These are phyloP conservation scores for Posidonia australis DNA, from an alignment of 106 monocot species.

Conservation along the genomic window DNA sequence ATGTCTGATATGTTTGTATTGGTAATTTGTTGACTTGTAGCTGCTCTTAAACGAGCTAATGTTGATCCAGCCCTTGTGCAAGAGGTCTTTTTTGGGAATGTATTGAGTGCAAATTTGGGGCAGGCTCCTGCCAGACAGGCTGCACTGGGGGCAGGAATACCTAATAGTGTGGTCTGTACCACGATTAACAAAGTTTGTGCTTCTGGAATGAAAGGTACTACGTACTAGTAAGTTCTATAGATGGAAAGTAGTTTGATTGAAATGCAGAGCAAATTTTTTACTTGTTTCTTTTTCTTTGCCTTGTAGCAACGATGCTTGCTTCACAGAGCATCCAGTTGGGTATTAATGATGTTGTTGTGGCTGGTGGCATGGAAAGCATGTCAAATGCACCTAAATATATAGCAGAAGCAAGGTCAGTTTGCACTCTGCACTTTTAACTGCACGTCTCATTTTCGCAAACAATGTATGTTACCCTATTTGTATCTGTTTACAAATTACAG, in stretches of 20 bases:
- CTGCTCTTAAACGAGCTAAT: constrained; percentile 73
- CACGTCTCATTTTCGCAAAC: not conserved
- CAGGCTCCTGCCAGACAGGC: constrained; percentile 98
- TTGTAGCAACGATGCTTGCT: constrained; percentile 78
- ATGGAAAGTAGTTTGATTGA: not conserved
- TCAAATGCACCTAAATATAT: constrained; percentile 99
- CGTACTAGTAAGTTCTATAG: not conserved
- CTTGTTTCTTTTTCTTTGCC: constrained; percentile 5
- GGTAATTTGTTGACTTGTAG: constrained; percentile 25
- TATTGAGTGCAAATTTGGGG: constrained; percentile 92
- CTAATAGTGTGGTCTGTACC: constrained; percentile 82
- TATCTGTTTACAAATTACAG: too few relatives aligned
- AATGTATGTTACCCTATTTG: not conserved
- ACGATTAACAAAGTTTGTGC: constrained; percentile 98
- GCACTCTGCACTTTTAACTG: not conserved
- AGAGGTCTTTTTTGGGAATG: constrained; percentile 95
- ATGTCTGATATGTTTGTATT: not conserved
- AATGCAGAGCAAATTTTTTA: not conserved
- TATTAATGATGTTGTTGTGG: constrained; percentile 88
- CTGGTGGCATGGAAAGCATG: constrained; percentile 99
- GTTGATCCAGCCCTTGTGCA: constrained; percentile 83
- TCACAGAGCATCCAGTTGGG: constrained; percentile 94
- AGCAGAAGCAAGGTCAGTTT: constrained; percentile 73
- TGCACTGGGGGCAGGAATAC: constrained; percentile 95
- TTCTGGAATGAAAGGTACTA: constrained; percentile 94